These are phyloP conservation scores for Pseudodiploospora longispora DNA, from an alignment of 2,329 filamentous ascomycete genomes.

Conservation along the genomic window DNA sequence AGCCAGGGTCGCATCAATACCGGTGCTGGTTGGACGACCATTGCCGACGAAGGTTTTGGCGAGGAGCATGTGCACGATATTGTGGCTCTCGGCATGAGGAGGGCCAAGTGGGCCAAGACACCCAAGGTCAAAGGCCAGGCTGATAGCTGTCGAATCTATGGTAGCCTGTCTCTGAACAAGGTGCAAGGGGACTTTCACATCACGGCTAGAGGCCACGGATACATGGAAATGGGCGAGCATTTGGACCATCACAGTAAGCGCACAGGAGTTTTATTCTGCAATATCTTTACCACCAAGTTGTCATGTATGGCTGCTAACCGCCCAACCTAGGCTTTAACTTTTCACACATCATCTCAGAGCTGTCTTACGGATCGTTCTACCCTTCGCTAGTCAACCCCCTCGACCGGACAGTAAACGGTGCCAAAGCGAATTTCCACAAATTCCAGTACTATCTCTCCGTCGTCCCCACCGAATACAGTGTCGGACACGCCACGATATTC, in stretches of 20 bases:
- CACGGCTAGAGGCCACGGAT: conserved; percentile 92
- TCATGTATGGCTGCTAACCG: conserved; percentile 12
- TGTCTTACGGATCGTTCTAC: conserved; percentile 96
- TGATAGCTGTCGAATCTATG: conserved; percentile 83
- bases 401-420: conserved; percentile 77
- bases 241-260: conserved; percentile 70
- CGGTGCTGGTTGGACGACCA: conserved; percentile 46
- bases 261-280: not conserved
- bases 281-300: not conserved
- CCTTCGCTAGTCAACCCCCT: conserved; percentile 89
- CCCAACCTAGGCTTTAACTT: conserved; percentile 75
- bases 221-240: conserved; percentile 69
- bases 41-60: conserved; percentile 55
- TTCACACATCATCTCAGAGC: conserved; percentile 89
- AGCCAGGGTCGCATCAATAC: conserved; percentile 45
- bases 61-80: conserved; percentile 92
- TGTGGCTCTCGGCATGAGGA: conserved; percentile 57
- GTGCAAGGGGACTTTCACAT: conserved; percentile 98
- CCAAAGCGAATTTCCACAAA: conserved; percentile 76
- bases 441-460: conserved; percentile 97
- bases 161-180: conserved; percentile 86
- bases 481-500: conserved; percentile 59
- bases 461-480: conserved; percentile 87
- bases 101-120: conserved; percentile 66
- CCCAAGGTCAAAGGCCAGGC: conserved; percentile 52